Percentiles rank a stretch among this genome's conserved stretches.
phyloP scores from a whole-genome alignment of 148 eudicot genomes.

The Pharnaceum exiguum region DNA sequence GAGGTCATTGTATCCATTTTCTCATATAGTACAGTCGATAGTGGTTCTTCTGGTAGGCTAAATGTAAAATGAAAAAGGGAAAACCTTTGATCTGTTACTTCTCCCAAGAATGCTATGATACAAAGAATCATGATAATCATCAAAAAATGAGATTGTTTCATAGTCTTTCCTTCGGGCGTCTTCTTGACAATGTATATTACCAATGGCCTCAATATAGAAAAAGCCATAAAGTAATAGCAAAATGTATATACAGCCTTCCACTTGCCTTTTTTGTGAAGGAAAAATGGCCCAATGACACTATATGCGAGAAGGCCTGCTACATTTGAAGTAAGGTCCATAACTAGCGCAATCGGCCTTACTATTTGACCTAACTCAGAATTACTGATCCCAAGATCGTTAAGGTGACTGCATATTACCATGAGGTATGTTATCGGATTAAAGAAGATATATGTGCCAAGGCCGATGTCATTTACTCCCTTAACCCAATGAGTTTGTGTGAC shows the following conservation, averaged over 20 bases:
- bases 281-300: not conserved
- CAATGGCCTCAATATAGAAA: slow-evolving; percentile 2
- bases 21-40: slow-evolving; percentile 1
- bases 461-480: not conserved
- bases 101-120: not conserved
- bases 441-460: no score
- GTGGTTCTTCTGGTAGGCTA: slow-evolving; percentile 21
- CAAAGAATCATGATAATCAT: not conserved
- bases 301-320: not conserved
- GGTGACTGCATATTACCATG: not conserved
- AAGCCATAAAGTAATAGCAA: not conserved
- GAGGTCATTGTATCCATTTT: slow-evolving; percentile 6
- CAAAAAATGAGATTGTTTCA: slow-evolving; percentile 14
- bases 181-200: not conserved
- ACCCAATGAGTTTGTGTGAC: not conserved
- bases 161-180: slow-evolving; percentile 10
- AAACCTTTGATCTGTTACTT: not conserved
- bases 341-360: not conserved
- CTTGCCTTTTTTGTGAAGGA: not conserved
- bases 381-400: slow-evolving; percentile 1
- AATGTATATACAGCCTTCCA: no score
- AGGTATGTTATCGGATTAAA: slow-evolving; percentile 2
- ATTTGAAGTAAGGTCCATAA: not conserved
- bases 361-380: slow-evolving; percentile 10
- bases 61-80: slow-evolving; percentile 5